These are phyloP conservation scores for Aspergillus sp. DNA, from an alignment of 2,329 filamentous ascomycete species.

Conservation along the genomic window DNA sequence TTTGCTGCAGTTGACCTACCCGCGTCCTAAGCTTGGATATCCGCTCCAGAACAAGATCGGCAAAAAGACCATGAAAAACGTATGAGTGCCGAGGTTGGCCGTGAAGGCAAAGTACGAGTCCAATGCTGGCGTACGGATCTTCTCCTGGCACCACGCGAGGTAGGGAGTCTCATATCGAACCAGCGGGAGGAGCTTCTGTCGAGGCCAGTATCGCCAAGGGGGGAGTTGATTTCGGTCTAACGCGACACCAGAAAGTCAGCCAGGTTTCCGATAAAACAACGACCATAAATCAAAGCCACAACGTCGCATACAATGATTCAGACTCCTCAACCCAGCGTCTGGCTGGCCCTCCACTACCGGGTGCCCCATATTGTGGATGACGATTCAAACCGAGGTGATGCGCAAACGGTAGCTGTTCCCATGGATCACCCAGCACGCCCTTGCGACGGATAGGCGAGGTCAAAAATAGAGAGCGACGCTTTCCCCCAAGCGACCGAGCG, in stretches of 20 bases:
- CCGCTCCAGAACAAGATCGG: constrained; percentile 98
- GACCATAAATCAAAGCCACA: neutral
- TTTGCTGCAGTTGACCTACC: constrained; percentile 57
- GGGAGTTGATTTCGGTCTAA: constrained; percentile 81
- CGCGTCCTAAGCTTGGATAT: constrained; percentile 79
- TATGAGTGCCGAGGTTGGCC: constrained; percentile 94
- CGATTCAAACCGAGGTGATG: constrained; percentile 22
- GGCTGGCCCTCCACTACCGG: constrained; percentile 35
- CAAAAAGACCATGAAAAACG: constrained; percentile 95
- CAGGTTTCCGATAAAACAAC: neutral
- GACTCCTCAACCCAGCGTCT: constrained; percentile 72
- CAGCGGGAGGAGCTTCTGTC: constrained; percentile 78
- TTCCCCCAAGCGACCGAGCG: neutral
- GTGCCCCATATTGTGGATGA: constrained; percentile 37
- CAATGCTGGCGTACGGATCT: constrained; percentile 75
- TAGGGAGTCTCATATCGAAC: constrained; percentile 95
- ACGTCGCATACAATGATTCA: constrained; percentile 66
- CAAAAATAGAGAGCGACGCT: neutral
- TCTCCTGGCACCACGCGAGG: constrained; percentile 80
- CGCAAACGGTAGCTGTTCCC: constrained; percentile 18
- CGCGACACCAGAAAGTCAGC: constrained; percentile 14
- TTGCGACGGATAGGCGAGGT: neutral
- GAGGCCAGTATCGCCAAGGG: constrained; percentile 81
- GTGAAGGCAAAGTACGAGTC: constrained; percentile 97
- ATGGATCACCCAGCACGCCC: constrained; percentile 18